These are phyloP conservation scores for Leptographium wingfieldii DNA, from an alignment of 2,329 filamentous ascomycete species.

Conservation along the genomic window DNA sequence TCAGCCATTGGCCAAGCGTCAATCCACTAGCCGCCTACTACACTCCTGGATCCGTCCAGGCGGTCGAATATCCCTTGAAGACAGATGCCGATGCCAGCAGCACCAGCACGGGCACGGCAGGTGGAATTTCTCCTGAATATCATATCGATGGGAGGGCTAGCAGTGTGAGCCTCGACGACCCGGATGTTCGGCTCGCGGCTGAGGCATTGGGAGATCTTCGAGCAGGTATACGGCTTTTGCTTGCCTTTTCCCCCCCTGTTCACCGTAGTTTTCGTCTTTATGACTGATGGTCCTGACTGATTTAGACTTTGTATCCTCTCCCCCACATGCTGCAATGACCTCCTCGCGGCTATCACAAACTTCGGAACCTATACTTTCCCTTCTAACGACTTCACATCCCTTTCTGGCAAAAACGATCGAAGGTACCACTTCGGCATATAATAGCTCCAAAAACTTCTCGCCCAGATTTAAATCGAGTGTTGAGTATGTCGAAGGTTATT, in stretches of 20 bases:
- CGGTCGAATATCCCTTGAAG: constrained; percentile 30
- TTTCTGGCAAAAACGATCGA: constrained; percentile 76
- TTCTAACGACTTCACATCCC: constrained; percentile 81
- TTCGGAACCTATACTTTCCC: constrained; percentile 67
- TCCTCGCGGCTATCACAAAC: constrained; percentile 21
- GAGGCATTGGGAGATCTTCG: constrained; percentile 64
- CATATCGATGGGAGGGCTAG: constrained; percentile 30
- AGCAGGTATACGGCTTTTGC: constrained; percentile 41
- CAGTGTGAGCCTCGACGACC: constrained; percentile 50
- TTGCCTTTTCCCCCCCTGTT: neutral
- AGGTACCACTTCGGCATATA: constrained; percentile 73
- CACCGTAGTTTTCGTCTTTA: neutral
- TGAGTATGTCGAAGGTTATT: constrained; percentile 79
- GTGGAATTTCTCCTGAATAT: constrained; percentile 33
- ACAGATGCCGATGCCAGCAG: constrained; percentile 36
- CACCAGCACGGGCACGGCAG: constrained; percentile 23
- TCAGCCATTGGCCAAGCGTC: constrained; percentile 32
- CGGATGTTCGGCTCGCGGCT: constrained; percentile 57
- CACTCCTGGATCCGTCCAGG: constrained; percentile 28
- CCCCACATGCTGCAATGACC: constrained; percentile 22
- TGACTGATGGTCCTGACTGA: constrained; percentile 11
- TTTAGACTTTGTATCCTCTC: constrained; percentile 54
- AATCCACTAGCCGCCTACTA: constrained; percentile 38
- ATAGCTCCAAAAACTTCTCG: constrained; percentile 78
- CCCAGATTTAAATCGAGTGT: constrained; percentile 76